Percentiles rank a stretch among this genome's conserved stretches.
Conservation (phyloP, 768 basidiomycete species). For the Chalciporus piperatus region DNA sequence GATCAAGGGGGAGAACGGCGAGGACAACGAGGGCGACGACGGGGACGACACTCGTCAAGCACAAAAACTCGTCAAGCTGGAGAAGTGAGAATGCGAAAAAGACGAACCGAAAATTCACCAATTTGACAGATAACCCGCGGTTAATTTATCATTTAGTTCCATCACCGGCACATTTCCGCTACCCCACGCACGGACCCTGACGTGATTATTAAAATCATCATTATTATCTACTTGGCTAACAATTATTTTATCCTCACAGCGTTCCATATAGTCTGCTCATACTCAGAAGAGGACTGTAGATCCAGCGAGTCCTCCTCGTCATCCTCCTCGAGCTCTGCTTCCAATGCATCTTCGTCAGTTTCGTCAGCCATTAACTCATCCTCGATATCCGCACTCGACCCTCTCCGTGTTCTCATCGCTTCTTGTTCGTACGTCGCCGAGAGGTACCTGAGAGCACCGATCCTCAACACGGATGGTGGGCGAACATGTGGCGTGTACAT, state of each 20-base stretch:
- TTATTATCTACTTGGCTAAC: not conserved
- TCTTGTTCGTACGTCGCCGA: constrained; percentile 24
- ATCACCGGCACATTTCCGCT: constrained; percentile 14
- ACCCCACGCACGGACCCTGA: constrained; percentile 33
- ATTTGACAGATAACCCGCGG: constrained; percentile 13
- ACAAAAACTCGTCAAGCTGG: constrained; percentile 19
- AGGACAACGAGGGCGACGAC: constrained; percentile 14
- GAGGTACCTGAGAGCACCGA: constrained; percentile 13
- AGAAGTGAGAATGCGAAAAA: constrained; percentile 20
- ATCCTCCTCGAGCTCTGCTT: constrained; percentile 43
- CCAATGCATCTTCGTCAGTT: constrained; percentile 36
- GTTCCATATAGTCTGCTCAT: constrained; percentile 45
- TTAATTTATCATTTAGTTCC: constrained; percentile 13
- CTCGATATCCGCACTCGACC: constrained; percentile 15
- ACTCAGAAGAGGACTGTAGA: constrained; percentile 23
- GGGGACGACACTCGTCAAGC: constrained; percentile 18
- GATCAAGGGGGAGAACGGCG: constrained; percentile 13
- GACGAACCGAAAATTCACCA: constrained; percentile 13
- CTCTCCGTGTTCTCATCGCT: constrained; percentile 15
- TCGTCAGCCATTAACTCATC: constrained; percentile 31
- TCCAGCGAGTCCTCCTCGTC: constrained; percentile 40
- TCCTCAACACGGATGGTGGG: constrained; percentile 22
- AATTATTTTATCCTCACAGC: not conserved
- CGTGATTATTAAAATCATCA: constrained; percentile 9
- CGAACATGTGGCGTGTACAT: constrained; percentile 37